A percentile compares a stretch with the other conserved stretches of the same genome.
Conservation (phyloP, 768 basidiomycete species). For the Serpula lacrymans region DNA sequence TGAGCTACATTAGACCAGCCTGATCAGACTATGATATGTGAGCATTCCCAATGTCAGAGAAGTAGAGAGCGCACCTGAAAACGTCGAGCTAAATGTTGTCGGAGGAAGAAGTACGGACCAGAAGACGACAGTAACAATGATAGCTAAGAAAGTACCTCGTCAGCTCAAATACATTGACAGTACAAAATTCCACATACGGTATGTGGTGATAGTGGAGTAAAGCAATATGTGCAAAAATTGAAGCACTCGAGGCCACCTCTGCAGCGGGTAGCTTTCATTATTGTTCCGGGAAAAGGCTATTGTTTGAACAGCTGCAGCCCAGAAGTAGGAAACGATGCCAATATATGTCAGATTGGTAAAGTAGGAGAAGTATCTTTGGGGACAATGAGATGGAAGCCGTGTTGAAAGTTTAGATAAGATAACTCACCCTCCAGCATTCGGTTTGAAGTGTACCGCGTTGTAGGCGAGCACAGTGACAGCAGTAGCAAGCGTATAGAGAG, state of each 20-base stretch:
- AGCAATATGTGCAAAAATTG: slow-evolving; percentile 58
- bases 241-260: slow-evolving; percentile 52
- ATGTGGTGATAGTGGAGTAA: slow-evolving; percentile 46
- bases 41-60: background rate
- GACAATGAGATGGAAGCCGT: slow-evolving; percentile 1
- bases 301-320: slow-evolving; percentile 54
- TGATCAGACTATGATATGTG: slow-evolving; percentile 16
- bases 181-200: slow-evolving; percentile 43
- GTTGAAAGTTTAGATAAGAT: background rate
- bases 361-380: slow-evolving; percentile 54
- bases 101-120: slow-evolving; percentile 53
- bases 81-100: slow-evolving; percentile 37
- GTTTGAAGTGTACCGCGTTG: slow-evolving; percentile 29
- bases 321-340: slow-evolving; percentile 61
- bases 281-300: slow-evolving; percentile 34
- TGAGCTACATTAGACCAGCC: slow-evolving; percentile 59
- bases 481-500: slow-evolving; percentile 45
- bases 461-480: slow-evolving; percentile 31
- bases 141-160: slow-evolving; percentile 36
- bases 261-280: slow-evolving; percentile 46
- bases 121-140: slow-evolving; percentile 61
- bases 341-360: slow-evolving; percentile 64
- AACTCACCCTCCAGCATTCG: slow-evolving; percentile 26
- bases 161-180: background rate
- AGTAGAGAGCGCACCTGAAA: slow-evolving; percentile 31